Conservation (phyloP, 2,329 filamentous ascomycete species). For the Penicillium aurantiogriseum region DNA sequence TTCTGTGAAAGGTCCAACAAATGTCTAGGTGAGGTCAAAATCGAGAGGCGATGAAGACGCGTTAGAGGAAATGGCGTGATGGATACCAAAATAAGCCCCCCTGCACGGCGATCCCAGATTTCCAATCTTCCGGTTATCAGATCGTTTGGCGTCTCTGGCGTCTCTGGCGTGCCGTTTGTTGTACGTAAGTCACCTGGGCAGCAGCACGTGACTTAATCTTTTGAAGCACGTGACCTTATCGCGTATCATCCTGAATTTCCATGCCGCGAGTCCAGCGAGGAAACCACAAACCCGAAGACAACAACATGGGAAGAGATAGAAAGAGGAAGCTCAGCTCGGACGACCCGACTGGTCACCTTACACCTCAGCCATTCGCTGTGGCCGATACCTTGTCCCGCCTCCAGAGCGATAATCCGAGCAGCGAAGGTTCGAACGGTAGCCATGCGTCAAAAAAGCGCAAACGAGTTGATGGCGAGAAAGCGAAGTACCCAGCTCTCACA, state of each 20-base stretch:
- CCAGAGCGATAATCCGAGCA: conserved; percentile 19
- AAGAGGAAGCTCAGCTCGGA: conserved; percentile 39
- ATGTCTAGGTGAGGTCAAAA: background rate
- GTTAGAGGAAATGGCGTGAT: conserved; percentile 28
- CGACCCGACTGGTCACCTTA: conserved; percentile 18
- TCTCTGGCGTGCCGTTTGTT: background rate
- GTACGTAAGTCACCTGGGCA: background rate
- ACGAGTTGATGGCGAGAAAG: conserved; percentile 42
- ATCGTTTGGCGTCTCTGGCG: conserved; percentile 21
- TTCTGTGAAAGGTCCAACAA: background rate
- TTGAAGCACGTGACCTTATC: background rate
- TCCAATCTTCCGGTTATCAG: conserved; percentile 32
- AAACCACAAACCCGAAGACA: background rate
- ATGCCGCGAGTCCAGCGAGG: background rate
- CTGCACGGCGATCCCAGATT: conserved; percentile 21
- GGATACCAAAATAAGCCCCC: conserved; percentile 4
- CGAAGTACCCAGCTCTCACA: conserved; percentile 54
- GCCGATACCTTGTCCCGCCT: conserved; percentile 35
- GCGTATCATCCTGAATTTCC: conserved; percentile 18
- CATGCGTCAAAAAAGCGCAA: conserved; percentile 24
- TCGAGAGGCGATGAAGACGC: conserved; percentile 8
- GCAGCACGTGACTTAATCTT: background rate
- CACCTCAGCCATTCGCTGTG: conserved; percentile 28
- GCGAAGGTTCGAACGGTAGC: conserved; percentile 4
- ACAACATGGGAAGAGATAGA: conserved; percentile 23